Evolutionary conservation across 129 eudicot genomes (phyloP).

Genomic region (Pulicaria dysenterica): DNA sequence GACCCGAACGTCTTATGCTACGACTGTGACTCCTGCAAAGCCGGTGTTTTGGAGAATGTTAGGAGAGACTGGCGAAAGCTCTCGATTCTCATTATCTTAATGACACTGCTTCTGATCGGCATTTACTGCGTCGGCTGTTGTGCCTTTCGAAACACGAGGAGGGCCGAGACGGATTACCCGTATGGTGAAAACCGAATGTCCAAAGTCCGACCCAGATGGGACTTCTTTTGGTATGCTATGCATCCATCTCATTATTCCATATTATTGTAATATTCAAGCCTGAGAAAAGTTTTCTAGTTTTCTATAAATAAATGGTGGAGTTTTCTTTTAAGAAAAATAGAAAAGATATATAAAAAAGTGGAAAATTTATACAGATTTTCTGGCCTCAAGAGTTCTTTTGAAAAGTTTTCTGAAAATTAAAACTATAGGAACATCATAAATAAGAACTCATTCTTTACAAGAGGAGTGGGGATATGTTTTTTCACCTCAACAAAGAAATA

Average conservation of each 20-base stretch:
- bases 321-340: slow-evolving; percentile 10
- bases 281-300: no score
- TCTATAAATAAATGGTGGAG: slow-evolving; percentile 10
- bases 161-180: slow-evolving; percentile 68
- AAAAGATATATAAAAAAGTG: neutral
- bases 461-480: neutral
- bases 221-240: slow-evolving; percentile 78
- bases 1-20: slow-evolving; percentile 65
- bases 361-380: no score
- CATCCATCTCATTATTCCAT: slow-evolving; percentile 31
- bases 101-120: slow-evolving; percentile 60
- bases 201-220: slow-evolving; percentile 93
- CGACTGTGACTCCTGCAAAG: slow-evolving; percentile 88
- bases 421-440: no score
- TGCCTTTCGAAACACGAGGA: slow-evolving; percentile 64
- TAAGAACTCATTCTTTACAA: no score
- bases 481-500: slow-evolving; percentile 12
- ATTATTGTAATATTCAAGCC: neutral
- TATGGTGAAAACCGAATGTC: slow-evolving; percentile 74
- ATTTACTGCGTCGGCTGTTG: slow-evolving; percentile 82
- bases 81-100: slow-evolving; percentile 59
- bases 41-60: slow-evolving; percentile 72
- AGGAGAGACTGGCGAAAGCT: slow-evolving; percentile 72
- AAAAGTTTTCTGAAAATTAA: no score
- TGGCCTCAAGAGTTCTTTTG: no score